Percentiles rank a stretch among this genome's conserved stretches.
Evolutionary conservation across 2,329 filamentous ascomycete species (phyloP).

Genomic region (Paecilomyces sp.): DNA sequence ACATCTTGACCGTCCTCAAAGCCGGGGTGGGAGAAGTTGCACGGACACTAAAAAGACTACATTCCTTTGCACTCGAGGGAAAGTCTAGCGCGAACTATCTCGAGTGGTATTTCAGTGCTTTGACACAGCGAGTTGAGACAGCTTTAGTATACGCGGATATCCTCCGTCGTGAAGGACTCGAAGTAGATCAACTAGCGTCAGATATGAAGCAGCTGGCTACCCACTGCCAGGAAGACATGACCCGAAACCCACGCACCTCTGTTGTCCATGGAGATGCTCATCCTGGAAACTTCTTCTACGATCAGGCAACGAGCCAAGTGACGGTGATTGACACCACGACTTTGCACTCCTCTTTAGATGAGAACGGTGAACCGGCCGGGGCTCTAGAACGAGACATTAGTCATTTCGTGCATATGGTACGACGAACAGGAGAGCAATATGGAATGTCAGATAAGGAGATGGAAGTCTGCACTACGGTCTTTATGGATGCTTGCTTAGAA

Average conservation of each 20-base stretch:
- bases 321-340: background rate
- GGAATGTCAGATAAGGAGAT: too few species aligned
- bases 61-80: background rate
- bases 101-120: background rate
- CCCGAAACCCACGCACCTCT: background rate
- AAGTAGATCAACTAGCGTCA: too few species aligned
- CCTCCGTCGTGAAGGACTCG: too few species aligned
- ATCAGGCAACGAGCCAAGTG: background rate
- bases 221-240: too few species aligned
- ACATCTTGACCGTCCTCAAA: background rate
- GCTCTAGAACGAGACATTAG: too few species aligned
- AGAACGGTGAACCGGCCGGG: too few species aligned
- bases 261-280: background rate
- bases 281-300: background rate
- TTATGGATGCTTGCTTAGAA: too few species aligned
- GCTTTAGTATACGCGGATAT: too few species aligned
- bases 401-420: background rate
- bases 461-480: too few species aligned
- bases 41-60: background rate
- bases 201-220: too few species aligned
- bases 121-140: too few species aligned
- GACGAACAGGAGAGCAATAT: background rate
- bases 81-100: background rate
- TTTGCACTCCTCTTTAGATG: background rate
- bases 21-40: background rate